Evolutionary conservation across 345 rosid species (phyloP).

Genomic region (Isatis tinctoria): DNA sequence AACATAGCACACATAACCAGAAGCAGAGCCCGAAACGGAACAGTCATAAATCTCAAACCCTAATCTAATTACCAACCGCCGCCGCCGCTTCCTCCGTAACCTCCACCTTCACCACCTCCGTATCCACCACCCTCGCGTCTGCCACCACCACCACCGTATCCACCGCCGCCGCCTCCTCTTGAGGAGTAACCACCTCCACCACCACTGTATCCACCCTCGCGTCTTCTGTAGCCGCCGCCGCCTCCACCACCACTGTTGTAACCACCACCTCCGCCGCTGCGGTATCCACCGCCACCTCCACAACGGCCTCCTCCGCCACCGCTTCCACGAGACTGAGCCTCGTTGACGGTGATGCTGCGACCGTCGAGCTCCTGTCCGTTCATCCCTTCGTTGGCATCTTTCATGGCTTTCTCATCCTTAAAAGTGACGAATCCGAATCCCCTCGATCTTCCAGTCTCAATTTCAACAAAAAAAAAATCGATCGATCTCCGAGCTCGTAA

Average conservation of each 20-base stretch:
- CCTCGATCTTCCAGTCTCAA: conserved; percentile 88
- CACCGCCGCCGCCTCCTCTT: conserved; percentile 17
- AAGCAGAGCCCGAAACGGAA: background rate
- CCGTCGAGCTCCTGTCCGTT: conserved; percentile 86
- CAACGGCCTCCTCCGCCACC: conserved; percentile 46
- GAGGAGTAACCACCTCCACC: conserved; percentile 15
- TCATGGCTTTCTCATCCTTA: conserved; percentile 73
- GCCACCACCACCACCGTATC: background rate
- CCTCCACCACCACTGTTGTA: conserved; percentile 25
- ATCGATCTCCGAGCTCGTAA: conserved; percentile 68
- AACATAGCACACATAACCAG: background rate
- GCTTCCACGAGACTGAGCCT: conserved; percentile 77
- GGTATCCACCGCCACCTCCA: conserved; percentile 36
- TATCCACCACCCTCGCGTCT: conserved; percentile 21
- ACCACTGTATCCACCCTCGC: conserved; percentile 18
- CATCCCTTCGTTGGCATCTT: conserved; percentile 89
- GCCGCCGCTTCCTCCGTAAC: conserved; percentile 18
- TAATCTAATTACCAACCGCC: conserved; percentile 22
- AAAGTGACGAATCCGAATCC: conserved; percentile 92
- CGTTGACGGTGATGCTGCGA: conserved; percentile 80
- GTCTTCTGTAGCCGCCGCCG: conserved; percentile 21
- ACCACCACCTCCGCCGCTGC: conserved; percentile 43
- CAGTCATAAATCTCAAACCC: background rate
- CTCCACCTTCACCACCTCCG: conserved; percentile 22
- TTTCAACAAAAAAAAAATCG: conserved; percentile 49